Evolutionary conservation across 768 basidiomycete genomes (phyloP), one percentile per base, ranked within the genome.

Genomic region (Russula vinacea): DNA sequence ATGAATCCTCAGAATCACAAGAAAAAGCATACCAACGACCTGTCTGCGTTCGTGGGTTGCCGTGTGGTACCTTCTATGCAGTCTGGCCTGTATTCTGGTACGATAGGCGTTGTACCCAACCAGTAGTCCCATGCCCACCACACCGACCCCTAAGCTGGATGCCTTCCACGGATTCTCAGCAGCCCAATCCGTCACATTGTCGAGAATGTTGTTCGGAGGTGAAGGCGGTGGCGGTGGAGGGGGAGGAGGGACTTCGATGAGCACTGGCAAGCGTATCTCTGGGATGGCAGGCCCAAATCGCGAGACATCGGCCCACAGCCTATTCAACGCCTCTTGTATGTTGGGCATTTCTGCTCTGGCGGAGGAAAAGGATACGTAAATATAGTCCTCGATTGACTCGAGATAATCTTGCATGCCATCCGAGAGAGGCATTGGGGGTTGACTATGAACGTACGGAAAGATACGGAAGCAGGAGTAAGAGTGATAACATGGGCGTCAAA

Each of bases 241-340:
- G 0, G 87, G 87, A 0, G 86, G 84, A 0, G 88, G 89, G 3
- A 92, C 82, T 65, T 89, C 83, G 69, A 90, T 89, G 68, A 91
- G 81, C 40, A 81, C 81, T 19, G 88, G 86, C 52, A 89, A 75
- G 68, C 76, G 81, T 59, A 91, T 79, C 51, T 82, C 81, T 13
- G 79, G 77, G 24, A 83, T 70, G 55, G 75, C 60, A 24, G 79
- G 75, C 14, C 92, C 90, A 73, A 89, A 92, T 62, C 92, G 86
- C 53, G 88, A 81, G 65, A 94, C 83, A 71, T 94, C 91, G 26
- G 83, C 74, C 88, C 89, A 92, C 61, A 92, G 78, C 29, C 85
- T 81, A 67, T 88, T 81, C 24, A 86, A 74, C 35, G 84, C 80
- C 64, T 90, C 87, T 62, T 83, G 82, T 53, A 90, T 76, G 68